These are phyloP conservation scores for Hypoxylon cercidicola DNA, from an alignment of 495 filamentous ascomycete species.

Conservation along the genomic window DNA sequence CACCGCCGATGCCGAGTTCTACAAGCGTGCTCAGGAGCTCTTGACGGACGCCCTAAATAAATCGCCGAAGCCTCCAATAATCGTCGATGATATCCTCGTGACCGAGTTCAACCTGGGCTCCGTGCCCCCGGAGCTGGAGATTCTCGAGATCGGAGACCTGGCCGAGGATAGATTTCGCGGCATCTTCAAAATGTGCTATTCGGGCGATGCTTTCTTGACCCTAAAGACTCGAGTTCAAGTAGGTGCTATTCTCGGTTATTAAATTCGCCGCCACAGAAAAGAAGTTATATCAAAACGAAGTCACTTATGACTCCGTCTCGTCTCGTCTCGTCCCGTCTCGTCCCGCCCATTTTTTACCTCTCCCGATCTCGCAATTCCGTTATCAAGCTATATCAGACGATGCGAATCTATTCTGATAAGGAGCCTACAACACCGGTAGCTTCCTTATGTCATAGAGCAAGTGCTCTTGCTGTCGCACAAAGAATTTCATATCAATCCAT, in stretches of 20 bases:
- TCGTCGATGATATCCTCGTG: constrained; percentile 98
- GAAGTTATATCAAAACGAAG: neutral
- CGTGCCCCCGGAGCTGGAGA: constrained; percentile 92
- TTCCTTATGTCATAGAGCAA: constrained; percentile 19
- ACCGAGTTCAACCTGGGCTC: constrained; percentile 96
- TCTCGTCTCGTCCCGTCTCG: constrained; percentile 16
- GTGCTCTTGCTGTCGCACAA: constrained; percentile 22
- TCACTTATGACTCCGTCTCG: too few relatives aligned
- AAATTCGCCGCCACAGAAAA: constrained; percentile 1
- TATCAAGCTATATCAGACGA: constrained; percentile 15
- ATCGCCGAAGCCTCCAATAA: constrained; percentile 97
- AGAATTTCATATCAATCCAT: constrained; percentile 8
- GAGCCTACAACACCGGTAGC: constrained; percentile 4
- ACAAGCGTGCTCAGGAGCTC: constrained; percentile 90
- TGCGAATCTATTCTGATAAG: constrained; percentile 4
- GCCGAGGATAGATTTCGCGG: constrained; percentile 97
- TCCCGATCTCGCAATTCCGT: constrained; percentile 24
- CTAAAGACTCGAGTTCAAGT: constrained; percentile 93
- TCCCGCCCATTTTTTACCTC: constrained; percentile 17
- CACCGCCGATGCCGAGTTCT: constrained; percentile 91
- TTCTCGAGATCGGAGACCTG: constrained; percentile 94
- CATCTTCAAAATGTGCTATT: constrained; percentile 99
- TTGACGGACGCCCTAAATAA: constrained; percentile 96
- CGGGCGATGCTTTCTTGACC: constrained; percentile 93
- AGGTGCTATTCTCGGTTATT: constrained; percentile 42